These are phyloP conservation scores for Geotrichum australiense DNA, from an alignment of 1,139 yeast genomes.

Conservation along the genomic window DNA sequence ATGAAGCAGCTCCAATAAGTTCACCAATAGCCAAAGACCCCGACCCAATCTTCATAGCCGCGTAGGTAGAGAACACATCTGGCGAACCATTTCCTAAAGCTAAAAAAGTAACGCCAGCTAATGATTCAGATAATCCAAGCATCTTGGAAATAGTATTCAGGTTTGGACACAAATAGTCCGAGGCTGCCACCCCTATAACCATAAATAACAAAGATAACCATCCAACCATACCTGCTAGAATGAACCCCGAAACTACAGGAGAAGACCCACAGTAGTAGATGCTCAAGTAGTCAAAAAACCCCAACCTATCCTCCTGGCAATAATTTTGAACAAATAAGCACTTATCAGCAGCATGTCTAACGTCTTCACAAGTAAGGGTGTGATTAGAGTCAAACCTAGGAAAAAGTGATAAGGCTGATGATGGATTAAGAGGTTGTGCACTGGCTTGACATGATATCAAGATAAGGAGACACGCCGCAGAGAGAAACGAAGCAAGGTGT, in stretches of 20 bases:
- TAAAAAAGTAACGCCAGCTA: conserved; percentile 80
- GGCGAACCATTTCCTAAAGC: conserved; percentile 94
- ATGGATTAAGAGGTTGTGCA: no score
- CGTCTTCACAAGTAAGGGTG: conserved; percentile 20
- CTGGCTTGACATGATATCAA: no score
- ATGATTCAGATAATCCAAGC: conserved; percentile 61
- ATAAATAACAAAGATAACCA: conserved; percentile 46
- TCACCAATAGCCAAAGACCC: conserved; percentile 83
- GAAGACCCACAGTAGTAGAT: conserved; percentile 31
- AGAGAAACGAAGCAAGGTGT: no score
- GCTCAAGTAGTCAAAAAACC: conserved; percentile 31
- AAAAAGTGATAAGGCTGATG: no score
- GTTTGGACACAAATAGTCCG: conserved; percentile 71
- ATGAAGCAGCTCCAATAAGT: conserved; percentile 75
- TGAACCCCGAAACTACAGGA: conserved; percentile 17
- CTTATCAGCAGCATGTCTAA: conserved; percentile 25
- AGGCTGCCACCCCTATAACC: conserved; percentile 65
- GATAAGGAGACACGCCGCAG: no score
- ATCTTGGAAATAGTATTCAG: conserved; percentile 53
- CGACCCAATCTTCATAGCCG: conserved; percentile 63
- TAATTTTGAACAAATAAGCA: conserved; percentile 31
- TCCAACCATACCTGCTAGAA: conserved; percentile 19
- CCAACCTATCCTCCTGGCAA: conserved; percentile 29
- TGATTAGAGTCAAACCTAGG: no score
- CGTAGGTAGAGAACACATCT: conserved; percentile 77